phyloP scores from a whole-genome alignment of 441 rosid genomes.

The Populus trichocarpa region DNA sequence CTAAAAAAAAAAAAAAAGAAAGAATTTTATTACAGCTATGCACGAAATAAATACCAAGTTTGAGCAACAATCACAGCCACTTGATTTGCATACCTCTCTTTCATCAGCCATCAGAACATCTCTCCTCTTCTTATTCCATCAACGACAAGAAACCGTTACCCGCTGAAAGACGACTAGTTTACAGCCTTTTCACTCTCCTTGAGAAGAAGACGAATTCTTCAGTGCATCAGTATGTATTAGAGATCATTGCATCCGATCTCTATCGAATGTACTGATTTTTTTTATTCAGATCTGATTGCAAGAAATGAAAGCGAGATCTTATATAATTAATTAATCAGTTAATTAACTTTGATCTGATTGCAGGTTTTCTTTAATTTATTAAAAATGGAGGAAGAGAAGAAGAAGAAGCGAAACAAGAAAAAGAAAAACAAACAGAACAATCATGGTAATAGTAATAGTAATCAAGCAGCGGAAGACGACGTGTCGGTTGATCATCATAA shows the following conservation, averaged over 20 bases:
- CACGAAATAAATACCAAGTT: too few species aligned
- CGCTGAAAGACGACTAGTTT: background rate
- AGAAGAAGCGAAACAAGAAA: slow-evolving; percentile 57
- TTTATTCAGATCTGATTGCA: background rate
- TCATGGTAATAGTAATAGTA: background rate
- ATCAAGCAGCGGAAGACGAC: background rate
- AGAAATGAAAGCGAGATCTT: background rate
- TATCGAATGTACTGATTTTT: background rate
- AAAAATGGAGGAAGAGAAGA: slow-evolving; percentile 53
- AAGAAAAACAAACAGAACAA: slow-evolving; percentile 46
- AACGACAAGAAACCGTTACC: background rate
- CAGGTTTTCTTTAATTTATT: background rate
- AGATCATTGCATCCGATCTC: background rate
- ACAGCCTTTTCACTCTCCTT: background rate
- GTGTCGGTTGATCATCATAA: background rate
- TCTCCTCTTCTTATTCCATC: background rate
- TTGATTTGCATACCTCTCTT: background rate
- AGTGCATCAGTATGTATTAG: background rate
- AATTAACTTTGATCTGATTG: background rate
- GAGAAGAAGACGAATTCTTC: background rate
- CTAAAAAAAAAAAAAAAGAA: too few species aligned
- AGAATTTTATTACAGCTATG: too few species aligned
- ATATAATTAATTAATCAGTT: background rate
- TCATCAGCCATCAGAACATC: background rate
- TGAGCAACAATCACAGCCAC: background rate